A percentile compares a stretch with the other conserved stretches of the same genome.
Conservation (phyloP, 345 rosid species). For the Brassica rapa region DNA sequence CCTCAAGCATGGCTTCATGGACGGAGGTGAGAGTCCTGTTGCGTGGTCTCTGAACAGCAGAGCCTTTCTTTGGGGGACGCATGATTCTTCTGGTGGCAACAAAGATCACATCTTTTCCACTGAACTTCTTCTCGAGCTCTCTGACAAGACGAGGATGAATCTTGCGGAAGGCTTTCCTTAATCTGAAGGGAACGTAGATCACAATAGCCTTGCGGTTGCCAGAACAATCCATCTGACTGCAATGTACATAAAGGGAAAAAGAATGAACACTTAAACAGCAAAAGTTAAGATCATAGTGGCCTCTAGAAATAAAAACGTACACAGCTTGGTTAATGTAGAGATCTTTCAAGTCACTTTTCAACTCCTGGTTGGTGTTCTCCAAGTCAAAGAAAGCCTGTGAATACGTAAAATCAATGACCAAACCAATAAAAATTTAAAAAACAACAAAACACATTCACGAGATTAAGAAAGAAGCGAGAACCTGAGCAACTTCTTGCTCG, state of each 20-base stretch:
- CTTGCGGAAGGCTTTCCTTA: constrained; percentile 88
- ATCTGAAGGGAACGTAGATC: constrained; percentile 70
- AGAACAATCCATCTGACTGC: constrained; percentile 74
- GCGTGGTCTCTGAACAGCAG: constrained; percentile 85
- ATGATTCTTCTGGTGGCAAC: constrained; percentile 75
- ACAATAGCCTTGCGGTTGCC: constrained; percentile 84
- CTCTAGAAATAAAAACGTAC: constrained; percentile 41
- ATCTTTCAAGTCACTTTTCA: constrained; percentile 83
- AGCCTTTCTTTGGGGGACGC: constrained; percentile 93
- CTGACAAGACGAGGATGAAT: constrained; percentile 80
- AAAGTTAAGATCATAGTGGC: background rate
- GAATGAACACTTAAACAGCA: background rate
- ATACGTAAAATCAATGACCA: background rate
- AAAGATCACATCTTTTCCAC: constrained; percentile 85
- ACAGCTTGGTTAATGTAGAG: constrained; percentile 73
- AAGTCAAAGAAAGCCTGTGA: constrained; percentile 75
- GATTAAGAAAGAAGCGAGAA: background rate
- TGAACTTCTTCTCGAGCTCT: constrained; percentile 93
- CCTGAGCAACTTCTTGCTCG: constrained; percentile 90
- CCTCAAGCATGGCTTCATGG: constrained; percentile 83
- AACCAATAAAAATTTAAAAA: background rate
- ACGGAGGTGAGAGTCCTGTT: constrained; percentile 77
- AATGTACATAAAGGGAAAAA: too few species aligned
- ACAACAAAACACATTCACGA: background rate
- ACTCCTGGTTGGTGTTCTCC: constrained; percentile 80